A percentile compares a stretch with the other conserved stretches of the same genome.
Conservation (phyloP, 2,329 filamentous ascomycete species). For the Apiospora kogelbergensis region DNA sequence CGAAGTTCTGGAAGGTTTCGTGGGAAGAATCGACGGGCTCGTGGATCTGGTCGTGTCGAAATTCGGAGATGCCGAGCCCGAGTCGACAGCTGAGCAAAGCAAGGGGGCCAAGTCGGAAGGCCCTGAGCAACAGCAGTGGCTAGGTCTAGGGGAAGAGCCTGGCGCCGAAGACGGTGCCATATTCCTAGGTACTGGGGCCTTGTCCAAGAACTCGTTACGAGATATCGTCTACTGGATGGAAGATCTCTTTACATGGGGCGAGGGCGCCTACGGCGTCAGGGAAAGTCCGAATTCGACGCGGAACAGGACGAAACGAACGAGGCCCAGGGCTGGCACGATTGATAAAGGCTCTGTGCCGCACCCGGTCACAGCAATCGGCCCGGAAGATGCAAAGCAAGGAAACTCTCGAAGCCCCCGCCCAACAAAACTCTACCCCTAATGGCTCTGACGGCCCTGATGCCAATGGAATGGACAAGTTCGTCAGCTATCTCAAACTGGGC, state of each 20-base stretch:
- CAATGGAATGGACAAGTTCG: conserved; percentile 52
- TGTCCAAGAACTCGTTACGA: conserved; percentile 70
- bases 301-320: conserved; percentile 42
- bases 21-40: conserved; percentile 76
- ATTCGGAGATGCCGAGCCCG: conserved; percentile 58
- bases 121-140: conserved; percentile 55
- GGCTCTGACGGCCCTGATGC: conserved; percentile 28
- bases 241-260: conserved; percentile 80
- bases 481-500: conserved; percentile 65
- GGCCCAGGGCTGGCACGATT: conserved; percentile 18
- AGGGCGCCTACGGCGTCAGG: conserved; percentile 79
- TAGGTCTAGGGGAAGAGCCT: conserved; percentile 69
- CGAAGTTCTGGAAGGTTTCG: conserved; percentile 89
- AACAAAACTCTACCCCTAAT: conserved; percentile 11
- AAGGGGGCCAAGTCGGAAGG: conserved; percentile 15
- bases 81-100: conserved; percentile 22
- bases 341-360: conserved; percentile 11
- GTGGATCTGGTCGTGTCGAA: conserved; percentile 85
- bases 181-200: conserved; percentile 76
- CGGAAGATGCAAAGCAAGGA: background rate
- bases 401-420: background rate
- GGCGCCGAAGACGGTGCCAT: conserved; percentile 78
- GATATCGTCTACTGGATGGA: conserved; percentile 85
- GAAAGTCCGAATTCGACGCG: conserved; percentile 73
- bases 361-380: conserved; percentile 3